These are phyloP conservation scores for Solanum hybrid DNA, from an alignment of 305 asterid species.

Conservation along the genomic window DNA sequence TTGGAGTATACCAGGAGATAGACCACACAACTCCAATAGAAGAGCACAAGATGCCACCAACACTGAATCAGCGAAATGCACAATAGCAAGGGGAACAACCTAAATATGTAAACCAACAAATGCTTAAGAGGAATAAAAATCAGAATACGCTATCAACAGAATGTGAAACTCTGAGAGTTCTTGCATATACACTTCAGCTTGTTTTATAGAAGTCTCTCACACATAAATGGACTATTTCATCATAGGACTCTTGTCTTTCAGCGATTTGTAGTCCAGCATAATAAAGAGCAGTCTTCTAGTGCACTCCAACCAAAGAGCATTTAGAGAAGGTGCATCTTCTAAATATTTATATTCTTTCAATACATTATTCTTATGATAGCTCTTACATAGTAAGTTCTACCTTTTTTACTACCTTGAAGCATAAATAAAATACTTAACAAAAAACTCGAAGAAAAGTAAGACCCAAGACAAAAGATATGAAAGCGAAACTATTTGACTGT, in stretches of 20 bases:
- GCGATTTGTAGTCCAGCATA: not conserved
- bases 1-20: constrained; percentile 61
- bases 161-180: not conserved
- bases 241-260: not conserved
- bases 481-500: not conserved
- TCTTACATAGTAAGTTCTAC: not conserved
- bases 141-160: not conserved
- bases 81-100: constrained; percentile 90
- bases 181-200: not conserved
- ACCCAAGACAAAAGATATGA: not conserved
- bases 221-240: not conserved
- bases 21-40: constrained; percentile 87
- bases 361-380: not conserved
- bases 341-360: not conserved
- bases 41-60: constrained; percentile 91
- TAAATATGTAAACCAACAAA: constrained; percentile 23
- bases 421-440: not conserved
- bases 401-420: not conserved
- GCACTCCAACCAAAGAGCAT: not conserved
- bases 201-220: not conserved
- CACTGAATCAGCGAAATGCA: constrained; percentile 78
- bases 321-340: not conserved
- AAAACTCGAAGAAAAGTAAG: not conserved
- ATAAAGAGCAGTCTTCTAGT: not conserved
- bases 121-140: constrained; percentile 6